These are phyloP conservation scores for Zychaea mexicana DNA, from an alignment of 371 early-diverging fungal species.

Conservation along the genomic window DNA sequence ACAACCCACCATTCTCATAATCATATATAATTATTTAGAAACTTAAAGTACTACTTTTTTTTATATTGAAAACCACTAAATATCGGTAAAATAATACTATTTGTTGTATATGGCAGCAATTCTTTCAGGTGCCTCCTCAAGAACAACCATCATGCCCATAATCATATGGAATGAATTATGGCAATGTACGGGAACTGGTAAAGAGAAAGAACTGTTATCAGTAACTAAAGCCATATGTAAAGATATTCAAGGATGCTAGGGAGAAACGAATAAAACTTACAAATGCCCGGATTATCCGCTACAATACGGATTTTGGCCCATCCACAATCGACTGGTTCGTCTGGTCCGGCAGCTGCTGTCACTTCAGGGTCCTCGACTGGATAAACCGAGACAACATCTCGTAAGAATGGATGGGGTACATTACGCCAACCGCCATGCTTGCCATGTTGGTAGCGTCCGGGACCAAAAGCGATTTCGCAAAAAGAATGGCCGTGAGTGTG, in stretches of 20 bases:
- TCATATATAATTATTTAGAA: too few relatives aligned
- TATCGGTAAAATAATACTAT: too few relatives aligned
- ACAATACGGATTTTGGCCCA: slow-evolving; percentile 42
- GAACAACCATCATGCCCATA: slow-evolving; percentile 44
- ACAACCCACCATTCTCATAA: too few relatives aligned
- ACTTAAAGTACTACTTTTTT: too few relatives aligned
- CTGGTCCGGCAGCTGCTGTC: not conserved
- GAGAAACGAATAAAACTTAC: not conserved
- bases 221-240: not conserved
- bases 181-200: slow-evolving; percentile 39
- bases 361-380: slow-evolving; percentile 22
- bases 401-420: slow-evolving; percentile 18
- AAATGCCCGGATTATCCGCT: slow-evolving; percentile 39
- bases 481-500: slow-evolving; percentile 53
- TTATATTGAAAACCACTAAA: too few relatives aligned
- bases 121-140: slow-evolving; percentile 39
- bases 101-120: not conserved
- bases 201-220: not conserved
- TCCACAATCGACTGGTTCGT: slow-evolving; percentile 28
- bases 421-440: slow-evolving; percentile 31
- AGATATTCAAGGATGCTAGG: too few relatives aligned
- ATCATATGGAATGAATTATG: slow-evolving; percentile 46
- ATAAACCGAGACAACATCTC: slow-evolving; percentile 41
- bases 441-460: slow-evolving; percentile 36
- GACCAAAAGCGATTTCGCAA: slow-evolving; percentile 40